Evolutionary conservation across 495 filamentous ascomycete species (phyloP), one percentile per base, ranked within the genome.

Genomic region (Penicillium pancosmium): DNA sequence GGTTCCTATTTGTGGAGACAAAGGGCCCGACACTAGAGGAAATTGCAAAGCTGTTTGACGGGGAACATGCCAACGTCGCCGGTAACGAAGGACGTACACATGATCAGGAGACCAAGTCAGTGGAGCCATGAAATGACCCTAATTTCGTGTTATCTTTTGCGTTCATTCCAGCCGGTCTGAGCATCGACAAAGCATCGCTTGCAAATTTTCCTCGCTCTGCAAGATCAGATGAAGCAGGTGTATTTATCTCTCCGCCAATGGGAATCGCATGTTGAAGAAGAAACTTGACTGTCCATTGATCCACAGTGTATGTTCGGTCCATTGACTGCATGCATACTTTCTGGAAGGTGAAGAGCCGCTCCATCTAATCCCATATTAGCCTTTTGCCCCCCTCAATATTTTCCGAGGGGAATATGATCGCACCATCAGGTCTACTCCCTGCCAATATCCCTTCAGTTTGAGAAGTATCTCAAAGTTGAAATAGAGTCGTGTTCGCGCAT

Each of bases 1-100:
- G 81, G 76, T 81, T 85, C 69, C 82, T 84, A 75, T 87, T 84
- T 60, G 76, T 86, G 62, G 84, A 88, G 74, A 87, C 84, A 52
- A 80, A 77, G 64, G 82, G 83, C 35, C 82, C 82, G 12, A 86
- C 83, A 41, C 80, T 86, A 51, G 85, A 88, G 73, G 83, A 86
- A 70, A 79, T 86, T 21, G 80, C 77, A 57, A 78, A 76, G 75
- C 69, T 84, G 66, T 83, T 85, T 60, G 83, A 85, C 46, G 82
- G 82, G 51, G 76, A 84, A 16, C 73, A 82, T 19, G 82, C 81
- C 33, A 67, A 73, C 27, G 78, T 82, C 10, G 77, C 50, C 11
- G 46, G 56, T 44, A 54, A 54, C 44, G 49, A 18, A 16, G 41
- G 33, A 2, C 38, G 41, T 15, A 9, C 18, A 15, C 41, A 18